Conservation (phyloP, 78 protist genomes). For the Diacronema lutheri region DNA sequence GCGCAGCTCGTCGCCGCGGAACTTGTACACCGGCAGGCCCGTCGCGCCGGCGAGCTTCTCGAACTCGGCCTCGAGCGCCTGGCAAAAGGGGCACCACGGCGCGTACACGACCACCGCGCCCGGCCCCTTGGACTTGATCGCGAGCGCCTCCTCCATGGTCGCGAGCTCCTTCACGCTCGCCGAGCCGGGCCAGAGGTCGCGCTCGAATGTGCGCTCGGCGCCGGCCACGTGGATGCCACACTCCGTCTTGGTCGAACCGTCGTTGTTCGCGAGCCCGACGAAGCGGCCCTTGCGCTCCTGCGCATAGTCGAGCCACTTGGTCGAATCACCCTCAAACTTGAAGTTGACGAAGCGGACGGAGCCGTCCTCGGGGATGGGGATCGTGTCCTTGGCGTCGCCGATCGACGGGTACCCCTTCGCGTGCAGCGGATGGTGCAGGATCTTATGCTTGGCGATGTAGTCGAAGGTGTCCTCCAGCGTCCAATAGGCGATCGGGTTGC, state of each 20-base stretch:
- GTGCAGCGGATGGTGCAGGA: conserved; percentile 30
- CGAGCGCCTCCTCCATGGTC: background rate
- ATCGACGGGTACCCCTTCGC: conserved; percentile 44
- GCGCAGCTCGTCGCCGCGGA: conserved; percentile 47
- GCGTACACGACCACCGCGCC: conserved; percentile 37
- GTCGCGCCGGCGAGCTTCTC: conserved; percentile 16
- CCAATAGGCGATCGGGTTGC: conserved; percentile 57
- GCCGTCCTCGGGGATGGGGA: conserved; percentile 29
- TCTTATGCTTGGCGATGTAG: conserved; percentile 9
- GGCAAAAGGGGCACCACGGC: conserved; percentile 45
- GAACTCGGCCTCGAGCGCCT: conserved; percentile 41
- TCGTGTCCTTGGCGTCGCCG: conserved; percentile 53
- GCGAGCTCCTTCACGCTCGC: background rate
- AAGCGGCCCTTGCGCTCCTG: conserved; percentile 31
- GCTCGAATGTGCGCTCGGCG: conserved; percentile 43
- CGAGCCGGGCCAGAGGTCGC: conserved; percentile 8
- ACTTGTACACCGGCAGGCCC: conserved; percentile 19
- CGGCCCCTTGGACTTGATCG: conserved; percentile 1
- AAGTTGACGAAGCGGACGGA: background rate
- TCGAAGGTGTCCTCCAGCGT: conserved; percentile 49
- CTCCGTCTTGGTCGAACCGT: conserved; percentile 53
- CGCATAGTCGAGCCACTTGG: conserved; percentile 39
- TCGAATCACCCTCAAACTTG: background rate
- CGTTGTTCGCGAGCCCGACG: conserved; percentile 24
- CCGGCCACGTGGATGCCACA: conserved; percentile 58